These are phyloP conservation scores for Phaffia australis DNA, from an alignment of 768 basidiomycete species.

Conservation along the genomic window DNA sequence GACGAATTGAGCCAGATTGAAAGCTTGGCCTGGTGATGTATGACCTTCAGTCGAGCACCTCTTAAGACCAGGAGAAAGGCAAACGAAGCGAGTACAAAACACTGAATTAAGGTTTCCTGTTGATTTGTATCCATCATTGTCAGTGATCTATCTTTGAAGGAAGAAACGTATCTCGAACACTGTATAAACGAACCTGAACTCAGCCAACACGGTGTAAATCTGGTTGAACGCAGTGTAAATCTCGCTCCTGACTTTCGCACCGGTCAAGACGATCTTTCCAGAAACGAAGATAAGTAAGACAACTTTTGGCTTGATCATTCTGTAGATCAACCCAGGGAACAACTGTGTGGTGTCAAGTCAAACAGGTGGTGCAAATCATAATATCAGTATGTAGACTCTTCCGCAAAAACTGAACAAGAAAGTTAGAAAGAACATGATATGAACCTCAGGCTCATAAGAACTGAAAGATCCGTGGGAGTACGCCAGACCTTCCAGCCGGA, in stretches of 20 bases:
- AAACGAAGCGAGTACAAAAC: too few relatives aligned
- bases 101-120: too few relatives aligned
- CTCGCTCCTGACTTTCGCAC: conserved; percentile 99
- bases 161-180: too few relatives aligned
- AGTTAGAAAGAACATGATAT: conserved; percentile 31
- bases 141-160: too few relatives aligned
- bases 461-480: conserved; percentile 97
- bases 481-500: conserved; percentile 89
- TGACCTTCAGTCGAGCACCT: too few relatives aligned
- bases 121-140: too few relatives aligned
- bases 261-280: conserved; percentile 96
- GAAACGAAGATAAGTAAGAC: conserved; percentile 97
- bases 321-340: conserved; percentile 97
- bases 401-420: background rate
- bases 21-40: too few relatives aligned
- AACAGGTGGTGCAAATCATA: background rate
- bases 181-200: conserved; percentile 49
- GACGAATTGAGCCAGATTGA: too few relatives aligned
- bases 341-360: conserved; percentile 46
- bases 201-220: conserved; percentile 94
- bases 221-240: conserved; percentile 99
- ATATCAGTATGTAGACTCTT: background rate
- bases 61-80: too few relatives aligned
- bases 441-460: conserved; percentile 92
- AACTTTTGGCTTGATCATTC: conserved; percentile 99